These are phyloP conservation scores for Amanita rimosa DNA, from an alignment of 768 basidiomycete species.

Conservation along the genomic window DNA sequence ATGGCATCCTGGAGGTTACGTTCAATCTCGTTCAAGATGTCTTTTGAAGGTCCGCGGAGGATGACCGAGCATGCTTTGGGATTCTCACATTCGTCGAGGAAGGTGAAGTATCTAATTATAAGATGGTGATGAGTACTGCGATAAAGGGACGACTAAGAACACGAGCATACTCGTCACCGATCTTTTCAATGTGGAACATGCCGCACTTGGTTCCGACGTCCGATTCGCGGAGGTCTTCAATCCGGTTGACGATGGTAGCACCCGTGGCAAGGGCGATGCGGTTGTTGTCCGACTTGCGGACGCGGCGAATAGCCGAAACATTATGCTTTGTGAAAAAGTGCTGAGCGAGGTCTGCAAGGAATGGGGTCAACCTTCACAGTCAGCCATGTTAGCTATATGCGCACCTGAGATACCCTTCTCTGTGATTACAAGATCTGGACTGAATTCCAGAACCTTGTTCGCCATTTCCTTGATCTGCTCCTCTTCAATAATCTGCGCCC, in stretches of 20 bases:
- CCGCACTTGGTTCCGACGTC: constrained; percentile 94
- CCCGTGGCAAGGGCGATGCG: constrained; percentile 93
- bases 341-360: constrained; percentile 66
- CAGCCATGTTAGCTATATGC: constrained; percentile 15
- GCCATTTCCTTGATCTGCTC: constrained; percentile 90
- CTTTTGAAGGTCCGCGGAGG: constrained; percentile 95
- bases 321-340: constrained; percentile 80
- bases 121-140: neutral
- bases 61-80: constrained; percentile 98
- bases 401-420: constrained; percentile 96
- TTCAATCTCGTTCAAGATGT: constrained; percentile 97
- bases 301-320: constrained; percentile 91
- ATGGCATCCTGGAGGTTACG: constrained; percentile 97
- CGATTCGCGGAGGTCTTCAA: constrained; percentile 86
- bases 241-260: constrained; percentile 92
- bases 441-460: constrained; percentile 79
- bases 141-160: constrained; percentile 9
- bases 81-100: constrained; percentile 80
- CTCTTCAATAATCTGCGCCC: constrained; percentile 91
- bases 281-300: constrained; percentile 98
- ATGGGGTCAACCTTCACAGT: neutral
- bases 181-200: constrained; percentile 93
- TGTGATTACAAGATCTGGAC: constrained; percentile 90
- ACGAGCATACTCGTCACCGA: constrained; percentile 75
- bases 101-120: constrained; percentile 80